These are phyloP conservation scores for Tanozyma kutaoensis DNA, from an alignment of 805 yeast species.

Conservation along the genomic window DNA sequence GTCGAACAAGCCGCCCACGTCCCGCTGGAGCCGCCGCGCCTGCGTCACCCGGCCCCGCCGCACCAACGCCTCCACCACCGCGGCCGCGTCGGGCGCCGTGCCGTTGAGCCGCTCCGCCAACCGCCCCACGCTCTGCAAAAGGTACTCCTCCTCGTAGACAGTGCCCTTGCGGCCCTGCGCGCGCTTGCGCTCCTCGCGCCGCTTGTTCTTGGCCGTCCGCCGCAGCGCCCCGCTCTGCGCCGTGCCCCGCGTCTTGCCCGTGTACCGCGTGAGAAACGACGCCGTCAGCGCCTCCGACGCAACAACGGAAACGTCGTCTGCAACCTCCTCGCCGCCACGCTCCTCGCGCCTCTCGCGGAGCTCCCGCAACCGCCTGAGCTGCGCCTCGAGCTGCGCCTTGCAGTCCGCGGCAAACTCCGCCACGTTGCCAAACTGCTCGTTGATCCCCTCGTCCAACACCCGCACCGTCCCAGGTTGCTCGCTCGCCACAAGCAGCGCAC, in stretches of 20 bases:
- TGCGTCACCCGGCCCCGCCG: conserved; percentile 65
- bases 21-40: conserved; percentile 68
- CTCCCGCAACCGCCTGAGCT: conserved; percentile 71
- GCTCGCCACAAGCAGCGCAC: conserved; percentile 56
- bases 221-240: conserved; percentile 95
- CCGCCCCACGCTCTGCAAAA: conserved; percentile 79
- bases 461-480: too few species aligned
- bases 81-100: conserved; percentile 62
- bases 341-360: conserved; percentile 69
- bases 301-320: conserved; percentile 91
- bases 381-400: conserved; percentile 72
- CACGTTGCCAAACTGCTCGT: conserved; percentile 78
- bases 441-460: conserved; percentile 61
- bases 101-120: conserved; percentile 68
- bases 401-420: conserved; percentile 94
- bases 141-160: conserved; percentile 91
- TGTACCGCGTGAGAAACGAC: conserved; percentile 88
- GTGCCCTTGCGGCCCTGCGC: conserved; percentile 98
- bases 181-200: conserved; percentile 89
- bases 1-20: conserved; percentile 41
- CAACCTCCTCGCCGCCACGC: conserved; percentile 48
- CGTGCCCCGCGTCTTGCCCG: conserved; percentile 92
- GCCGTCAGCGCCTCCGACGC: conserved; percentile 57
- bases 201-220: conserved; percentile 79
- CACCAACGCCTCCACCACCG: conserved; percentile 61